Evolutionary conservation across 495 filamentous ascomycete genomes (phyloP), one percentile per base, ranked within the genome.

Genomic region (Trichoderma orchidacearum): DNA sequence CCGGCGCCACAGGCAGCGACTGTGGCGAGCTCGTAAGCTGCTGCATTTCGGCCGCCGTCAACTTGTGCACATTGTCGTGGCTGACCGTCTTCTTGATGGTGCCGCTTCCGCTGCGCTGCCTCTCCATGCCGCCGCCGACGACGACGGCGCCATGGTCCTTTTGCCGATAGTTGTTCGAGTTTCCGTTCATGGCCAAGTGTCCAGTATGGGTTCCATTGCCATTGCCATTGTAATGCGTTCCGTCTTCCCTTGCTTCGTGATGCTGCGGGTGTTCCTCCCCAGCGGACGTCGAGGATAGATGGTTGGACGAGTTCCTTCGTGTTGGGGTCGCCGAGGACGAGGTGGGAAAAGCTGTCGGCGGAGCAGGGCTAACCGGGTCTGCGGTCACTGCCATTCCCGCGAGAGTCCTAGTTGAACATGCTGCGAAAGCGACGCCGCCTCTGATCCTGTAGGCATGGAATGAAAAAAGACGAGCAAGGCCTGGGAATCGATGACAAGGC

Each of bases 1-100:
- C 53, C 15, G 30, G 31, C 11, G 64, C 66, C 28, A 66, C 64
- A 38, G 71, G 72, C 8, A 75, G 60, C 17, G 69, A 74, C 30
- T 75, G 66, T 7, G 74, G 72, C 12, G 74, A 71, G 17, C 69
- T 67, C 5, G 75, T 73, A 31, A 81, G 64, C 13, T 72, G 73
- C 41, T 73, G 64, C 52, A 80, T 71, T 64, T 78, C 69, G 52
- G 67, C 70, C 9, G 75, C 74, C 3, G 75, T 77, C 45, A 81
- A 72, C 58, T 75, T 78, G 41, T 73, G 65, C 41, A 72, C 64
- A 57, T 62, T 72, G 53, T 63, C 62, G 25, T 67, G 61, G 56
- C 63, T 66, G 27, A 55, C 27, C 30, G 58, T 61, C 52, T 59
- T 63, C 4, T 32, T 23, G 15, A 57, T 32, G 29, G 38, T 28